Evolutionary conservation across 2,329 filamentous ascomycete species (phyloP), one percentile per base, ranked within the genome.

Genomic region (Apiospora koreana): DNA sequence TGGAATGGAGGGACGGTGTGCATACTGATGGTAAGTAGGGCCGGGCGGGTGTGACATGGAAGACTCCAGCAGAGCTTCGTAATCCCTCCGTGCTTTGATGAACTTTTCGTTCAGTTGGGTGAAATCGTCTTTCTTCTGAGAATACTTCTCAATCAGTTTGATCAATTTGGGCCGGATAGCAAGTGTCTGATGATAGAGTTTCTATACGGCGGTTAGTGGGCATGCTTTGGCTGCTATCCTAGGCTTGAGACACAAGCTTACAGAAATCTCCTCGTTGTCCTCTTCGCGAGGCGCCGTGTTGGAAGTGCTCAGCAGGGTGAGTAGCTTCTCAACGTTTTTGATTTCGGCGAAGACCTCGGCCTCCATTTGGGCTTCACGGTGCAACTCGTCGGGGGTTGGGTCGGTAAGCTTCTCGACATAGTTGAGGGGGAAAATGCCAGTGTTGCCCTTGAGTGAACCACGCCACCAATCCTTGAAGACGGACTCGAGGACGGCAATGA

Each of bases 391-490:
- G 23, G 92, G 91, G 0, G 96, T 98, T 6, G 96, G 96, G 78
- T 99, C 96, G 69, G 95, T 91, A 73, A 99, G 86, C 82, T 99
- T 99, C 84, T 99, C 96, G 21, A 99, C 96, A 78, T 99, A 99
- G 83, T 99, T 99, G 74, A 99, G 88, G 8, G 96, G 96, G 82
- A 99, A 99, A 74, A 99, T 99, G 76, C 96, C 96, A 8, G 94
- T 98, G 81, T 98, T 94, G 25, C 96, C 96, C 79, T 95, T 91
- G 71, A 99, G 85, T 54, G 95, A 97, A 1, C 96, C 96, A 76
- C 97, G 95, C 96, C 96, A 99, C 96, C 96, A 99, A 81, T 99
- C 96, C 82, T 98, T 99, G 84, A 97, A 99, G 1, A 98, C 96
- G 1, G 95, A 98, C 82, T 98, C 96, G 50, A 99, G 86, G 21